phyloP scores from a whole-genome alignment of 345 rosid genomes.

The Psidium guajava region DNA sequence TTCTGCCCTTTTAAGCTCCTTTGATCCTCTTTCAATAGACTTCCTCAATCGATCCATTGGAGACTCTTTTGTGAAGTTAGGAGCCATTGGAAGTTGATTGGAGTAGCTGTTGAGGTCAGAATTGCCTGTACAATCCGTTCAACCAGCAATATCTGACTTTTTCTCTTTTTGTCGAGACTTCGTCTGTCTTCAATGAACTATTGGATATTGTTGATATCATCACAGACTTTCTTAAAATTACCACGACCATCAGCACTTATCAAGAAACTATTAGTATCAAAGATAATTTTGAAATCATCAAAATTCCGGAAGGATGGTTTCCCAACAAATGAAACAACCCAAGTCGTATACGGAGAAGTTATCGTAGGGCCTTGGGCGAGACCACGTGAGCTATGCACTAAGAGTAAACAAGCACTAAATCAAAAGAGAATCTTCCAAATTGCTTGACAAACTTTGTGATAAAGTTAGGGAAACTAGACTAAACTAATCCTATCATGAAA shows the following conservation, averaged over 20 bases:
- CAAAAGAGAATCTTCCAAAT: background rate
- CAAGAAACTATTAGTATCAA: background rate
- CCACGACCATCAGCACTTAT: background rate
- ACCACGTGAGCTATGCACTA: too few species aligned
- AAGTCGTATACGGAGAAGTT: background rate
- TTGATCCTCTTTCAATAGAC: background rate
- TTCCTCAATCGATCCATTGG: background rate
- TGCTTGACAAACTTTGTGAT: background rate
- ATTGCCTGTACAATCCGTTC: background rate
- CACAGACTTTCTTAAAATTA: background rate
- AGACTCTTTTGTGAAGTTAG: background rate
- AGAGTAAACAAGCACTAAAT: too few species aligned
- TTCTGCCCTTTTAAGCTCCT: background rate
- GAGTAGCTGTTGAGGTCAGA: background rate
- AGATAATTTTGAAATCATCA: background rate
- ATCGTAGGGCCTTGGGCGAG: background rate
- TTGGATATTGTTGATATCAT: background rate
- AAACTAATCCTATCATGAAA: background rate
- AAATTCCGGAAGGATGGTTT: background rate
- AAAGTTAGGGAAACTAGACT: background rate
- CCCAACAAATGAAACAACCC: background rate
- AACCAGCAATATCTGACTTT: rapidly evolving
- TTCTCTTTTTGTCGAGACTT: background rate
- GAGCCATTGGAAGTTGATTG: background rate
- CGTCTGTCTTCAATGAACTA: background rate